These are phyloP conservation scores for Alternaria triticina DNA, from an alignment of 2,329 filamentous ascomycete species.

Conservation along the genomic window DNA sequence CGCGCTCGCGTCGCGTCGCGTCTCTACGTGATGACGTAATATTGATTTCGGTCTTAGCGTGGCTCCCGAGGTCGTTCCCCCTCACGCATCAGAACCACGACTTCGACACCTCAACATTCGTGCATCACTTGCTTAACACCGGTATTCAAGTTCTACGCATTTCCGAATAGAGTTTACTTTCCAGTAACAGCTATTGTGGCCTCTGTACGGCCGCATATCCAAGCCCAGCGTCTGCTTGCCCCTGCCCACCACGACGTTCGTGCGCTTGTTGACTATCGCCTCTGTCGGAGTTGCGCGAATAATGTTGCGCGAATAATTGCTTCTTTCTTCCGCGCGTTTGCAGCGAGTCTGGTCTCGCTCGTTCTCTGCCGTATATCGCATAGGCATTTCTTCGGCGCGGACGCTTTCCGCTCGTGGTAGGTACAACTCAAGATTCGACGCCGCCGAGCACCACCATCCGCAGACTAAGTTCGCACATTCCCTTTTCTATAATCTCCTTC, in stretches of 20 bases:
- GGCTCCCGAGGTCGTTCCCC: too few species aligned
- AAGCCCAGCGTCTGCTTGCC: neutral
- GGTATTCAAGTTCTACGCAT: neutral
- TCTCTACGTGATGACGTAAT: neutral
- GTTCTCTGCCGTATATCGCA: neutral
- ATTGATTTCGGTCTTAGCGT: neutral
- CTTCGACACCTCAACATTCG: neutral
- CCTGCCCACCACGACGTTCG: neutral
- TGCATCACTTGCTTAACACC: neutral
- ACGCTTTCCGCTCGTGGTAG: neutral
- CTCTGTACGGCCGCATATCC: neutral
- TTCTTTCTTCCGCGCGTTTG: neutral
- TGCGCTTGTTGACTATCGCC: neutral
- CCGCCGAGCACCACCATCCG: conserved; percentile 1
- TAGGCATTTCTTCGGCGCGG: neutral
- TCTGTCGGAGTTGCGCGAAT: neutral
- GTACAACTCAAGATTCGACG: neutral
- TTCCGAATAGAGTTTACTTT: neutral
- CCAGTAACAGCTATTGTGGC: neutral
- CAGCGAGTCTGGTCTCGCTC: neutral
- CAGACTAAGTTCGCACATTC: conserved; percentile 5
- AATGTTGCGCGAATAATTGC: neutral
- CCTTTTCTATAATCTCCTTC: neutral
- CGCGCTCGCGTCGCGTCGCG: neutral
- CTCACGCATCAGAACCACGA: neutral